Evolutionary conservation across 495 filamentous ascomycete species (phyloP).

Genomic region (Penicillium lividum): DNA sequence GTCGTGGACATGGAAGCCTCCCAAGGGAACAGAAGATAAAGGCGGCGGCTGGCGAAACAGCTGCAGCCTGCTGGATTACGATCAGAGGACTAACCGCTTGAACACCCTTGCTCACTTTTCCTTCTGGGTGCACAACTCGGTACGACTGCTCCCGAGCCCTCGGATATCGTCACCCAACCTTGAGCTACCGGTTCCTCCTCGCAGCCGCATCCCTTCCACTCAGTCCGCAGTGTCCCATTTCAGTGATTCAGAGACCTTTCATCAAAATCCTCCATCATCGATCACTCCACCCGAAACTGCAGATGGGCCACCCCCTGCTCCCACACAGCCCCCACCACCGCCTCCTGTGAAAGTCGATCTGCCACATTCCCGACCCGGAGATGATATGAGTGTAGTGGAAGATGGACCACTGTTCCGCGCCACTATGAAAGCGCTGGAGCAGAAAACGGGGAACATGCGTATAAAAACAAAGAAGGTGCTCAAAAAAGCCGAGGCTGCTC

Average conservation of each 20-base stretch:
- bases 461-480: slow-evolving; percentile 93
- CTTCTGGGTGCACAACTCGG: slow-evolving; percentile 85
- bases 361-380: slow-evolving; percentile 78
- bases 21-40: slow-evolving; percentile 77
- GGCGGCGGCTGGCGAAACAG: slow-evolving; percentile 92
- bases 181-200: slow-evolving; percentile 69
- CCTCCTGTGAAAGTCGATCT: slow-evolving; percentile 79
- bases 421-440: slow-evolving; percentile 94
- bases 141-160: slow-evolving; percentile 36
- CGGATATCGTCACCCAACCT: slow-evolving; percentile 65
- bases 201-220: slow-evolving; percentile 76
- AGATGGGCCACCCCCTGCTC: slow-evolving; percentile 47
- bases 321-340: slow-evolving; percentile 47
- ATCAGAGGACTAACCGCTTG: slow-evolving; percentile 85
- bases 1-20: slow-evolving; percentile 95
- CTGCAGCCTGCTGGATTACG: slow-evolving; percentile 96
- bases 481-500: slow-evolving; percentile 83
- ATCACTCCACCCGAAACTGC: slow-evolving; percentile 59
- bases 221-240: slow-evolving; percentile 79
- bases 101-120: slow-evolving; percentile 88
- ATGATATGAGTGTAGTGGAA: slow-evolving; percentile 83
- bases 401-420: slow-evolving; percentile 96
- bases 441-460: slow-evolving; percentile 95
- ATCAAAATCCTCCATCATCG: slow-evolving; percentile 59
- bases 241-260: slow-evolving; percentile 62